These are phyloP conservation scores for Parachaetomium inaequale DNA, from an alignment of 495 filamentous ascomycete species.

Conservation along the genomic window DNA sequence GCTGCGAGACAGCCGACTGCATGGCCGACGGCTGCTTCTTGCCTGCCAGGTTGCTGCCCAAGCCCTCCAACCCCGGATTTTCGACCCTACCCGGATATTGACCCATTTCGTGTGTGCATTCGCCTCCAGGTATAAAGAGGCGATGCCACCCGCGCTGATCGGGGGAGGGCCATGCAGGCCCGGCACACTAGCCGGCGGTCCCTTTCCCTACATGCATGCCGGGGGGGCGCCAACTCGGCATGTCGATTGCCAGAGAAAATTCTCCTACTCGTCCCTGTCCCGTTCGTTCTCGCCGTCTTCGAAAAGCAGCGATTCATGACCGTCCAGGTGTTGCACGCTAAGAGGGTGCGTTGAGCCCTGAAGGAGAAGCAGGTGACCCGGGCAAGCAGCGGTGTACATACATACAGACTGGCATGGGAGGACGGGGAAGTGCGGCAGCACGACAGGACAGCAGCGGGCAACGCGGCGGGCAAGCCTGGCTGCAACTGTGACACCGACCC, in stretches of 20 bases:
- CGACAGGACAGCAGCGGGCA: neutral
- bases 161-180: neutral
- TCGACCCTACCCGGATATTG: neutral
- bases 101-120: neutral
- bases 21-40: neutral
- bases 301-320: neutral
- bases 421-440: constrained; percentile 3
- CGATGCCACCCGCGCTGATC: constrained; percentile 2
- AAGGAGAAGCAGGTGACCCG: constrained; percentile 6
- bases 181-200: neutral
- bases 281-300: constrained; percentile 3
- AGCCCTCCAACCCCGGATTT: constrained; percentile 11
- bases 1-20: neutral
- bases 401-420: neutral
- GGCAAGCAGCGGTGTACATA: constrained; percentile 21
- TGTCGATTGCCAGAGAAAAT: neutral
- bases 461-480: neutral
- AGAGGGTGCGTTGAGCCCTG: neutral
- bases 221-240: neutral
- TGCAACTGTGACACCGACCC: constrained; percentile 21
- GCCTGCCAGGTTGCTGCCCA: constrained; percentile 21
- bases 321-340: neutral
- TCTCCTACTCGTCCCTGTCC: neutral
- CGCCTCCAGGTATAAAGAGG: constrained; percentile 9
- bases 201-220: constrained; percentile 13